These are phyloP conservation scores for Sphagnum contortum DNA, from an alignment of 225 moss, liverwort and hornwort species.

Conservation along the genomic window DNA sequence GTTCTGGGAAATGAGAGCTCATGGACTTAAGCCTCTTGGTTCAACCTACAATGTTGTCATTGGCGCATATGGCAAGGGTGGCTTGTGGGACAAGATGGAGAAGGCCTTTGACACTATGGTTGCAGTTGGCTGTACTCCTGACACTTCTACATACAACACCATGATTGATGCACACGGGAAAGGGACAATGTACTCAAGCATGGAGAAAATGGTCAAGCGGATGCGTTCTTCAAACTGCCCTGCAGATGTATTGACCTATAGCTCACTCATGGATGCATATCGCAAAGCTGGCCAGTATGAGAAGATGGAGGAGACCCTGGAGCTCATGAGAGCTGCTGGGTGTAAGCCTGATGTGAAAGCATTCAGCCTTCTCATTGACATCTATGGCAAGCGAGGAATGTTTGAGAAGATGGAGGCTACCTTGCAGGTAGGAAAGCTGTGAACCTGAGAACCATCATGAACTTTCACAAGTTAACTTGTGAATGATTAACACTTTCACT, in stretches of 20 bases:
- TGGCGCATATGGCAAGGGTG: slow-evolving; percentile 59
- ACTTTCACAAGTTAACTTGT: too few species aligned
- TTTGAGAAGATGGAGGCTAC: slow-evolving; percentile 72
- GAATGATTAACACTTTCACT: too few species aligned
- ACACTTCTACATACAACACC: slow-evolving; percentile 56
- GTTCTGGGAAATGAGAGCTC: slow-evolving; percentile 40
- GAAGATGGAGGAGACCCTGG: slow-evolving; percentile 56
- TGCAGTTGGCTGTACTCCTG: slow-evolving; percentile 44
- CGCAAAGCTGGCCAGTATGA: slow-evolving; percentile 43
- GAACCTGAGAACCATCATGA: too few species aligned
- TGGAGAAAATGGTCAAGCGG: slow-evolving; percentile 44
- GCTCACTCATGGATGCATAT: slow-evolving; percentile 65
- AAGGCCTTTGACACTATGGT: slow-evolving; percentile 51
- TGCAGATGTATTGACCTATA: slow-evolving; percentile 61
- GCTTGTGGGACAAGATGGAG: slow-evolving; percentile 52
- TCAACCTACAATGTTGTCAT: slow-evolving; percentile 62
- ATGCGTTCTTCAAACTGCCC: slow-evolving; percentile 39
- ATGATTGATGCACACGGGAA: slow-evolving; percentile 75
- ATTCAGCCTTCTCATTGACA: slow-evolving; percentile 62
- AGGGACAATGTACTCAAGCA: slow-evolving; percentile 40
- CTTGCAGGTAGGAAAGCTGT: slow-evolving; percentile 23
- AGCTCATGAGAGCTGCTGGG: slow-evolving; percentile 42
- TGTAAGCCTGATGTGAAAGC: slow-evolving; percentile 69
- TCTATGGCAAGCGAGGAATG: slow-evolving; percentile 65
- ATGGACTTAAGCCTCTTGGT: slow-evolving; percentile 37